Evolutionary conservation across 2,329 filamentous ascomycete species (phyloP).

Genomic region (Cyanodermella asteris): DNA sequence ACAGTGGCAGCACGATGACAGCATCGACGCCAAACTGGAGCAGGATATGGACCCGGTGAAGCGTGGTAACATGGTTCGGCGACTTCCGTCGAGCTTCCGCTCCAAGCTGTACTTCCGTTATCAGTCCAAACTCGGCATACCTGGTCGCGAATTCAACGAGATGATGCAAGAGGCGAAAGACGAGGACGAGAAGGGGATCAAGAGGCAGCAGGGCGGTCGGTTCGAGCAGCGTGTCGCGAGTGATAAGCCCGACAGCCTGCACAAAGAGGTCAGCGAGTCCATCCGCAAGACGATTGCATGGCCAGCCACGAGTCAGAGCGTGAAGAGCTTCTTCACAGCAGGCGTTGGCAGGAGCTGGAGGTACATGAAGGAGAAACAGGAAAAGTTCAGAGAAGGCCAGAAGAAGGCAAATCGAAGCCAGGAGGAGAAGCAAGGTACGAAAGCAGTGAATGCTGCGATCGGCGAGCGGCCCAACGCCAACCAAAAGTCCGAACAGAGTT

Average conservation of each 20-base stretch:
- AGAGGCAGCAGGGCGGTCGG: constrained; percentile 52
- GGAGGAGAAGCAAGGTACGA: constrained; percentile 1
- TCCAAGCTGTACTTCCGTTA: constrained; percentile 87
- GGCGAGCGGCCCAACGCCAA: too few relatives aligned
- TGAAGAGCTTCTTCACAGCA: constrained; percentile 66
- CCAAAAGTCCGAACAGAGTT: too few relatives aligned
- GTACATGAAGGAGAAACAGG: constrained; percentile 66
- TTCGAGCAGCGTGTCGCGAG: constrained; percentile 72
- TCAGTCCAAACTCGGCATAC: constrained; percentile 73
- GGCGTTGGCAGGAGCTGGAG: constrained; percentile 47
- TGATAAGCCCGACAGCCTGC: constrained; percentile 44
- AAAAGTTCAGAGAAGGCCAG: constrained; percentile 31
- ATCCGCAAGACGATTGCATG: constrained; percentile 79
- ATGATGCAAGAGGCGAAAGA: constrained; percentile 64
- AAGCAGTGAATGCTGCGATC: constrained; percentile 1
- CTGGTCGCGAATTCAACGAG: constrained; percentile 57
- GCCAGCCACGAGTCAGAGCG: constrained; percentile 72
- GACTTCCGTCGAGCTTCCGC: constrained; percentile 69
- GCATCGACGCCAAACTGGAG: constrained; percentile 43
- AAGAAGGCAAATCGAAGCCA: too few relatives aligned
- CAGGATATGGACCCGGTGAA: constrained; percentile 88
- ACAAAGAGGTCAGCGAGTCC: constrained; percentile 46
- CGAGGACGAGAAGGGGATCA: constrained; percentile 41
- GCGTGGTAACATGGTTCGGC: constrained; percentile 87
- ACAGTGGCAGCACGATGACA: constrained; percentile 41